A percentile compares a stretch with the other conserved stretches of the same genome.
Conservation (phyloP, 2,329 filamentous ascomycete species). For the Graphilbum sp. region DNA sequence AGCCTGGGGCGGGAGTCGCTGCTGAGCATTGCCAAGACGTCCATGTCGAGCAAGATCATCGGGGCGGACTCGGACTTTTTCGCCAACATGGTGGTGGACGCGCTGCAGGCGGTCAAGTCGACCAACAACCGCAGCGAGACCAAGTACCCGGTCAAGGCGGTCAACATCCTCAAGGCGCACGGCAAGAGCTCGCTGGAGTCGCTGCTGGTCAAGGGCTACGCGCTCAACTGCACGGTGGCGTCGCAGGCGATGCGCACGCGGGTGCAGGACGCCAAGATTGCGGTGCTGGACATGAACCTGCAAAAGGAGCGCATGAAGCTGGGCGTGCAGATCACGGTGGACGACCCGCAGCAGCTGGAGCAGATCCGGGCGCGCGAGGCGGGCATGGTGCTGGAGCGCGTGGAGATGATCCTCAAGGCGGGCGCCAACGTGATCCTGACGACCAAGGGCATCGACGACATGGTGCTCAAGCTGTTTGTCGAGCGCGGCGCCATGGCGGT, state of each 20-base stretch:
- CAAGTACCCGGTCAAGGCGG: constrained; percentile 97
- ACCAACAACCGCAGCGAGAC: constrained; percentile 78
- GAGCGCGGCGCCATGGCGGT: constrained; percentile 94
- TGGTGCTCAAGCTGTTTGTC: constrained; percentile 86
- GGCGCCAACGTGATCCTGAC: constrained; percentile 93
- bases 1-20: constrained; percentile 78
- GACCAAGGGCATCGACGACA: constrained; percentile 95
- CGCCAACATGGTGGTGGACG: constrained; percentile 91
- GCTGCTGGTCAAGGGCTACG: constrained; percentile 85
- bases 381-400: constrained; percentile 80
- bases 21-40: constrained; percentile 91
- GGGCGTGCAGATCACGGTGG: constrained; percentile 93
- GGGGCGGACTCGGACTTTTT: constrained; percentile 94
- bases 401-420: constrained; percentile 95
- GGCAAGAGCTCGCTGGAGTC: constrained; percentile 78
- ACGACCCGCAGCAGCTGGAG: constrained; percentile 92
- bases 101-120: constrained; percentile 85
- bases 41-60: constrained; percentile 99
- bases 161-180: constrained; percentile 97
- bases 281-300: constrained; percentile 91
- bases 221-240: constrained; percentile 94
- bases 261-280: constrained; percentile 89
- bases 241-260: constrained; percentile 95
- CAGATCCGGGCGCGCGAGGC: constrained; percentile 89
- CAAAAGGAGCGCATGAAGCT: constrained; percentile 99